Evolutionary conservation across 1,284 basidiomycete genomes (phyloP).

Genomic region (Tilletia setariae): DNA sequence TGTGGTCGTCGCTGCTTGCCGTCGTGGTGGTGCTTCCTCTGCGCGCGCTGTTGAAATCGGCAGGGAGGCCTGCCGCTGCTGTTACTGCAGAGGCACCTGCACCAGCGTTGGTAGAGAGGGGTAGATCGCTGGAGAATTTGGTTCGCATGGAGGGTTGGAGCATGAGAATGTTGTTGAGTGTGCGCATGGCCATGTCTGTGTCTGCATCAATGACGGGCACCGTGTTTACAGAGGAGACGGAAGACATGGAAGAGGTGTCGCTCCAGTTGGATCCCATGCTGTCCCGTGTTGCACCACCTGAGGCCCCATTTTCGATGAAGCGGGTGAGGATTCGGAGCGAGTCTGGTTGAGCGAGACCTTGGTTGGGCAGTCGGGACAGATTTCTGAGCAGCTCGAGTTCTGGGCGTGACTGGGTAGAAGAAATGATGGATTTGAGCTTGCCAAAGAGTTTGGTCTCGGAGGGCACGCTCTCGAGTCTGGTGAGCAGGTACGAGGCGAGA

Average conservation of each 20-base stretch:
- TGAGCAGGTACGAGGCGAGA: not conserved
- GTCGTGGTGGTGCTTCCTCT: constrained; percentile 23
- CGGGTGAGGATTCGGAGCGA: not conserved
- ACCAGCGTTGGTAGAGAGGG: constrained; percentile 23
- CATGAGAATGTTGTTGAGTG: constrained; percentile 46
- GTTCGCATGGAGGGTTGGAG: constrained; percentile 30
- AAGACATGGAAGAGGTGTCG: not conserved
- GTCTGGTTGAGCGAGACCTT: not conserved
- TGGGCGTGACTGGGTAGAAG: not conserved
- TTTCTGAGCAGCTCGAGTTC: constrained; percentile 4
- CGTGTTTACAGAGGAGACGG: not conserved
- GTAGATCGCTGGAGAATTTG: constrained; percentile 22
- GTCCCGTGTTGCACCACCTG: not conserved
- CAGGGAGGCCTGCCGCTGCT: not conserved
- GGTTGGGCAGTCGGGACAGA: not conserved
- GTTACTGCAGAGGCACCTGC: constrained; percentile 6
- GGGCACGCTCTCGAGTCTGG: not conserved
- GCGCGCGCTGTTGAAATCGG: constrained; percentile 29
- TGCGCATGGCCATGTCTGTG: constrained; percentile 39
- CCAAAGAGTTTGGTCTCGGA: no score
- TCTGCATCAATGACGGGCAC: not conserved
- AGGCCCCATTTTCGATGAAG: not conserved
- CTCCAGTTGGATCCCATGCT: not conserved
- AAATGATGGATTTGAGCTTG: not conserved
- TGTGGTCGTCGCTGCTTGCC: no score